These are phyloP conservation scores for Pseudopediastrum boryanum DNA, from an alignment of 139 green algal species.

Conservation along the genomic window DNA sequence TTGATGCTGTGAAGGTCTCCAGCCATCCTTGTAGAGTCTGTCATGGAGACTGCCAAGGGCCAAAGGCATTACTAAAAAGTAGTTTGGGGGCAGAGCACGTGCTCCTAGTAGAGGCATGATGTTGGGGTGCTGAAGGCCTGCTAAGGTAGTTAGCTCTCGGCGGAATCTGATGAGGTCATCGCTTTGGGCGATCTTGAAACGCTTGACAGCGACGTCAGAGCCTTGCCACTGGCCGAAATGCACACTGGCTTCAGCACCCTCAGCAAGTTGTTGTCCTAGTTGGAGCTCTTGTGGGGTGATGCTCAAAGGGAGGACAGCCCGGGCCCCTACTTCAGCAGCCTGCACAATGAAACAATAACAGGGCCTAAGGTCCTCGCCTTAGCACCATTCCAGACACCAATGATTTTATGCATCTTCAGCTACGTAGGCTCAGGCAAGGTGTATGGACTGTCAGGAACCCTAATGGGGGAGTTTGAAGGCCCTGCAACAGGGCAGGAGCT, in stretches of 20 bases:
- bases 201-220: constrained; percentile 80
- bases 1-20: constrained; percentile 51
- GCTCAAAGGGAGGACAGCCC: constrained; percentile 34
- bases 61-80: constrained; percentile 71
- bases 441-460: neutral
- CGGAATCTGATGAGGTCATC: constrained; percentile 78
- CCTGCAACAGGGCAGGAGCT: neutral
- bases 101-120: constrained; percentile 56
- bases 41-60: constrained; percentile 52
- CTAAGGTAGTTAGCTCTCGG: constrained; percentile 67
- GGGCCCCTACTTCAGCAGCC: too few relatives aligned
- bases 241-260: neutral
- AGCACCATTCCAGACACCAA: neutral
- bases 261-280: constrained; percentile 16
- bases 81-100: constrained; percentile 73
- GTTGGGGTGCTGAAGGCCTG: constrained; percentile 49
- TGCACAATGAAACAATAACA: neutral
- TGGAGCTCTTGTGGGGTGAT: constrained; percentile 22
- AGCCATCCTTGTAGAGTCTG: constrained; percentile 65
- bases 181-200: constrained; percentile 53
- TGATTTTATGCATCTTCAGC: neutral
- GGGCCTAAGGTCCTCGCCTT: neutral
- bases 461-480: neutral
- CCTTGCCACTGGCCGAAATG: neutral
- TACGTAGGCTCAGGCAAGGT: neutral